phyloP scores from a whole-genome alignment of 2,329 filamentous ascomycete species.

The Nemania diffusa region DNA sequence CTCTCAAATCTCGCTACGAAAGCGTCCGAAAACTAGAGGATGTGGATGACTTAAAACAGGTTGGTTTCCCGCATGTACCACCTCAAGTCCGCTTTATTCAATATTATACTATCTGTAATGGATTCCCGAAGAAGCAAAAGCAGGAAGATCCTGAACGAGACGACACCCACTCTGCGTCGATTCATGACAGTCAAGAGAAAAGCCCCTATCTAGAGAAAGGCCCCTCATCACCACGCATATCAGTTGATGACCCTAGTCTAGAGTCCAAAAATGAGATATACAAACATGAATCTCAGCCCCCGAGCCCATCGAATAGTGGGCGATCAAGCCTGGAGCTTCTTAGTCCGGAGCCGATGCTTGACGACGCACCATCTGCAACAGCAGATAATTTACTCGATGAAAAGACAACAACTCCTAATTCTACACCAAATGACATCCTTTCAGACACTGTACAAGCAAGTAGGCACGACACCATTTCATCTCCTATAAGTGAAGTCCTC shows the following conservation, averaged over 20 bases:
- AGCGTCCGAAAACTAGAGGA: constrained; percentile 78
- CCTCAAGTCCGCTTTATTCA: constrained; percentile 81
- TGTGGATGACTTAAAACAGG: constrained; percentile 63
- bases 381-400: constrained; percentile 4
- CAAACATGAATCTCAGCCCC: not conserved
- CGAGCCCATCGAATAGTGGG: constrained; percentile 36
- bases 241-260: constrained; percentile 53
- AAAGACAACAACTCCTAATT: not conserved
- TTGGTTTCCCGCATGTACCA: constrained; percentile 50
- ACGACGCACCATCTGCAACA: constrained; percentile 35
- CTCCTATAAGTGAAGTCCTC: constrained; percentile 12
- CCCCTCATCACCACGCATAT: constrained; percentile 54
- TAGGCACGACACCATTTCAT: not conserved
- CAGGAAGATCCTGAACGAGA: constrained; percentile 30
- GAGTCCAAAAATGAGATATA: constrained; percentile 8
- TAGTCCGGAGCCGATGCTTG: constrained; percentile 43
- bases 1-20: constrained; percentile 76
- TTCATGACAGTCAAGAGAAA: constrained; percentile 27
- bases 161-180: constrained; percentile 34
- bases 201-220: constrained; percentile 29
- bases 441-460: not conserved
- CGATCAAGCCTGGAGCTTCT: constrained; percentile 43
- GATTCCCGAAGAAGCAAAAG: constrained; percentile 67
- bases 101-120: constrained; percentile 89
- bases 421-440: not conserved